Evolutionary conservation across 371 early-diverging fungal species (phyloP).

Genomic region (Apophysomyces ossiformis): DNA sequence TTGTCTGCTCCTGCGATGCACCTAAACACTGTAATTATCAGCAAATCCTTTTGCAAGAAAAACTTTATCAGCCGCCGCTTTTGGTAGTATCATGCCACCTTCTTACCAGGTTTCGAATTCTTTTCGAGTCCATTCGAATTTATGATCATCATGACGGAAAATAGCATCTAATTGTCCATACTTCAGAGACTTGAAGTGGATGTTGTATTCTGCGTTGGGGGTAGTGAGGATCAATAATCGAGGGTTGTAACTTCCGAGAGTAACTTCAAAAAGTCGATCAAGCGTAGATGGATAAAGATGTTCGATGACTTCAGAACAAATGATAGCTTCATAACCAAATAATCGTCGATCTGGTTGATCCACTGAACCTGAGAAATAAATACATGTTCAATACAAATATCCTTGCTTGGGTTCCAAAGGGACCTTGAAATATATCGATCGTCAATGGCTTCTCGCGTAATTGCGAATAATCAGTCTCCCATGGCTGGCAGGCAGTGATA

Average conservation of each 20-base stretch:
- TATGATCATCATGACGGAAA: constrained; percentile 87
- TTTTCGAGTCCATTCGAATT: constrained; percentile 91
- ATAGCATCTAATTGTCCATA: constrained; percentile 71
- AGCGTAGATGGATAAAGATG: constrained; percentile 69
- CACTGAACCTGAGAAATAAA: constrained; percentile 48
- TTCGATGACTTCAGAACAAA: constrained; percentile 80
- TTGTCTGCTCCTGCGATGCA: constrained; percentile 54
- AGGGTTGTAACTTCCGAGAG: constrained; percentile 74
- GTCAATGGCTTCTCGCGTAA: constrained; percentile 52
- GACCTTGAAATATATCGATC: constrained; percentile 63
- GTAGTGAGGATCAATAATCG: constrained; percentile 70
- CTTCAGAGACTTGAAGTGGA: constrained; percentile 74
- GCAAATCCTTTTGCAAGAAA: neutral
- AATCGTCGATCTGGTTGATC: constrained; percentile 49
- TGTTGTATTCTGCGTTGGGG: constrained; percentile 91
- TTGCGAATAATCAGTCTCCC: constrained; percentile 48
- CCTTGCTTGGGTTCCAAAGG: no score
- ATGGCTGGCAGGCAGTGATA: constrained; percentile 55
- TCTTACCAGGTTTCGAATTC: constrained; percentile 82
- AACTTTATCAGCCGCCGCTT: neutral
- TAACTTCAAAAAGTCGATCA: constrained; percentile 55
- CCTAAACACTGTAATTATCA: constrained; percentile 27
- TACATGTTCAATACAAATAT: no score
- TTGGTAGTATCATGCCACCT: neutral
- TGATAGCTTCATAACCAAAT: constrained; percentile 58